phyloP scores from a whole-genome alignment of 2,329 filamentous ascomycete genomes.

The Falciphora oryzae region DNA sequence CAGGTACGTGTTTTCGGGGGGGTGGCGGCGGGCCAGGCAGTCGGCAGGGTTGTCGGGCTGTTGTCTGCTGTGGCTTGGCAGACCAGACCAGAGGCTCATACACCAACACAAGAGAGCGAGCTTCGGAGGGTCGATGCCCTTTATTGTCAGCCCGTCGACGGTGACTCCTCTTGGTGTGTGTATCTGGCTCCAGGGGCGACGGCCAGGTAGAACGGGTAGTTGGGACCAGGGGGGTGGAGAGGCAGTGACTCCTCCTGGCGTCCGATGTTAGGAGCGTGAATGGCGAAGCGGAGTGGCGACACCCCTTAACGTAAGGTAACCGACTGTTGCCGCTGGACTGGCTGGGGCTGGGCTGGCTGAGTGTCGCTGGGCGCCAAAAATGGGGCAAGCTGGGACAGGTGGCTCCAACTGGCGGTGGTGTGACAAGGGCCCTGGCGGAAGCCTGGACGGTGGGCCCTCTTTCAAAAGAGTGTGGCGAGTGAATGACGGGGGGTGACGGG shows the following conservation, averaged over 20 bases:
- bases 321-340: slow-evolving; percentile 18
- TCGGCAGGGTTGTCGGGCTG: slow-evolving; percentile 11
- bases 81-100: background rate
- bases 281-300: slow-evolving; percentile 11
- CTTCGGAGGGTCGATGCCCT: background rate
- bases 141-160: background rate
- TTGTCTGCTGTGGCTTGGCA: background rate
- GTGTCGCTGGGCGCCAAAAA: slow-evolving; percentile 12
- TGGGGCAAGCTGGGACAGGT: slow-evolving; percentile 23
- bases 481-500: slow-evolving; percentile 11
- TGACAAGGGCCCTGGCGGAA: slow-evolving; percentile 21
- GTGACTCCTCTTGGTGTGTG: slow-evolving; percentile 16
- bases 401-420: slow-evolving; percentile 29
- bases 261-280: slow-evolving; percentile 10
- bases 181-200: slow-evolving; percentile 12
- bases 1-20: background rate
- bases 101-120: background rate
- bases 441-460: slow-evolving; percentile 23
- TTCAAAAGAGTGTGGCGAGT: slow-evolving; percentile 20
- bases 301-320: slow-evolving; percentile 5
- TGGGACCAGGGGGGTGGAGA: background rate
- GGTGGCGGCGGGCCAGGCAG: background rate
- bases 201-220: slow-evolving; percentile 10
- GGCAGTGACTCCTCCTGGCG: slow-evolving; percentile 7
- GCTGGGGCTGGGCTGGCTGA: slow-evolving; percentile 15